A percentile compares a stretch with the other conserved stretches of the same genome.
Evolutionary conservation across 345 rosid genomes (phyloP).

Genomic region (Populus nigra): DNA sequence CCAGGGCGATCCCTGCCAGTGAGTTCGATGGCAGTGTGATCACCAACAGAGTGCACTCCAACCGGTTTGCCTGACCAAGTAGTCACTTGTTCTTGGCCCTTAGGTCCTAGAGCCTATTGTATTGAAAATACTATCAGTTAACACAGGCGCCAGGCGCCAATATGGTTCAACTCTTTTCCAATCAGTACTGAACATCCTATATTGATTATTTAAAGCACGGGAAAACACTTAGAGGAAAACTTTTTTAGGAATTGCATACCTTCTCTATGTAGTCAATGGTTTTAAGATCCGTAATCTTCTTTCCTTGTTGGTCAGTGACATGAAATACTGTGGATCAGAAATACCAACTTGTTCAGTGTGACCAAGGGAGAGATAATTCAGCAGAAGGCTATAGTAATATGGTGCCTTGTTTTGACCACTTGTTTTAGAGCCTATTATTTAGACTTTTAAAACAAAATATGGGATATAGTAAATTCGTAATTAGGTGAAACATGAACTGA

Average conservation of each 20-base stretch:
- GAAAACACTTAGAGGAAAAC: neutral
- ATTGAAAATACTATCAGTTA: neutral
- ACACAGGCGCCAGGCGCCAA: neutral
- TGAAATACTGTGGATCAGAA: constrained; percentile 57
- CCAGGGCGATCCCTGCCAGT: constrained; percentile 87
- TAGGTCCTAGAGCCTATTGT: constrained; percentile 77
- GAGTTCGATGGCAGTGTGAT: constrained; percentile 84
- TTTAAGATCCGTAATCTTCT: constrained; percentile 64
- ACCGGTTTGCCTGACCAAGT: constrained; percentile 66
- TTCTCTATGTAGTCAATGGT: constrained; percentile 78
- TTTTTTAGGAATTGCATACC: constrained; percentile 32
- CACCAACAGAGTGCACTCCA: constrained; percentile 76
- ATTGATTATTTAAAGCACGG: constrained; percentile 1
- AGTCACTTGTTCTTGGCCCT: constrained; percentile 48
- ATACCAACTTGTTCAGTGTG: neutral
- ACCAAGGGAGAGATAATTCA: neutral
- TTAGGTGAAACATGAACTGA: neutral
- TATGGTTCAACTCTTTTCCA: neutral
- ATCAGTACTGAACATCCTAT: neutral
- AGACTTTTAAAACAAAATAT: neutral
- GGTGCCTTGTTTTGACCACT: neutral
- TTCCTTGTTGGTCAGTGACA: constrained; percentile 86
- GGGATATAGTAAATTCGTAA: neutral
- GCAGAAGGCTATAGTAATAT: neutral
- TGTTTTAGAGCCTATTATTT: neutral